These are phyloP conservation scores for Triticum urartu DNA, from an alignment of 176 grass and related monocot species.

Conservation along the genomic window DNA sequence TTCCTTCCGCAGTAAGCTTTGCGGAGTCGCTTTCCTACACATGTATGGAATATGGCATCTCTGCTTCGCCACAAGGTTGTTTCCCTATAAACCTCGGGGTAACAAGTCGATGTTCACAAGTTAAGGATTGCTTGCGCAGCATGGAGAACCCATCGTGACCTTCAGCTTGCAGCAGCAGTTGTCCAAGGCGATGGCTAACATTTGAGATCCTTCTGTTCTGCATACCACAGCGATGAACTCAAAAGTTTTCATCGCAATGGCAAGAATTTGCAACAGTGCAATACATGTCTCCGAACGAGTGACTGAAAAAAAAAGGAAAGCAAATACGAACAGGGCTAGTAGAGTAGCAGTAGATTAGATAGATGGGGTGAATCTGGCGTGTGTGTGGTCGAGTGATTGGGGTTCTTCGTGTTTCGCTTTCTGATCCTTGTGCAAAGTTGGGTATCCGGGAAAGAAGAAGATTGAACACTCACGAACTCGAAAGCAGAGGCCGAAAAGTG, in stretches of 20 bases:
- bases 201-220: not conserved
- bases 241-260: not conserved
- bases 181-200: not conserved
- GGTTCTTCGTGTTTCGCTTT: conserved; percentile 11
- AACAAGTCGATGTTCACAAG: too few relatives aligned
- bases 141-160: not conserved
- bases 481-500: not conserved
- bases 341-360: not conserved
- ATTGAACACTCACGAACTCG: not conserved
- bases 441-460: not conserved
- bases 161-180: not conserved
- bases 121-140: not conserved
- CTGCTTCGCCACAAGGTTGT: too few relatives aligned
- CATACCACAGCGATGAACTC: not conserved
- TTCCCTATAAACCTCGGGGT: too few relatives aligned
- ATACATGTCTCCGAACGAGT: not conserved
- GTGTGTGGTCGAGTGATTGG: not conserved
- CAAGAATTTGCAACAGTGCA: not conserved
- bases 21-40: not conserved
- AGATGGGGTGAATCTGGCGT: not conserved
- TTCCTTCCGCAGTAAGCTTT: not conserved
- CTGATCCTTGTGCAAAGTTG: conserved; percentile 18
- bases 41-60: not conserved
- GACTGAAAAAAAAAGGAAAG: too few relatives aligned
- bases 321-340: not conserved